Percentiles rank a stretch among this genome's conserved stretches.
Evolutionary conservation across 768 basidiomycete genomes (phyloP).

Genomic region (Termitomyces sp.): DNA sequence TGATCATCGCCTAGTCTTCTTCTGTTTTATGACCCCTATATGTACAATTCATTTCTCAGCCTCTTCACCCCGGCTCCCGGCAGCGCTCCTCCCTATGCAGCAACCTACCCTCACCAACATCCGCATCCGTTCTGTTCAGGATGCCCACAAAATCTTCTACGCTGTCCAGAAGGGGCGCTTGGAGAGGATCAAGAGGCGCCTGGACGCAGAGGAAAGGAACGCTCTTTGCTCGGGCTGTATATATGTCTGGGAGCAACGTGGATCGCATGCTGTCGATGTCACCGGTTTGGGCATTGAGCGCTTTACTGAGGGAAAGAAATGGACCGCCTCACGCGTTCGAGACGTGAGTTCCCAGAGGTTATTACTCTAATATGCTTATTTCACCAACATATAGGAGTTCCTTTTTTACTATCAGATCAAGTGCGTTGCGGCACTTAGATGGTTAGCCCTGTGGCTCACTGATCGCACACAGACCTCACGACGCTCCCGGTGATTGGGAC

Average conservation of each 20-base stretch:
- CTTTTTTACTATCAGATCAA: slow-evolving; percentile 77
- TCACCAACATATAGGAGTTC: slow-evolving; percentile 51
- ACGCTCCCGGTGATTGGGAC: slow-evolving; percentile 36
- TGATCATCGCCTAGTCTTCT: slow-evolving; percentile 1
- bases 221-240: slow-evolving; percentile 51
- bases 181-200: slow-evolving; percentile 68
- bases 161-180: slow-evolving; percentile 60
- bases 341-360: slow-evolving; percentile 43
- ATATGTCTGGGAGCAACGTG: slow-evolving; percentile 74
- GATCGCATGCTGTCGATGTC: slow-evolving; percentile 60
- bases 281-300: slow-evolving; percentile 82
- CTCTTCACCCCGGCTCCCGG: background rate
- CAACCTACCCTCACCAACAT: slow-evolving; percentile 66
- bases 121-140: slow-evolving; percentile 70
- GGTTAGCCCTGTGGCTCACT: background rate
- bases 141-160: slow-evolving; percentile 79
- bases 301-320: slow-evolving; percentile 79
- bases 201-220: slow-evolving; percentile 71
- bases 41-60: slow-evolving; percentile 1
- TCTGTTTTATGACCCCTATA: slow-evolving; percentile 5
- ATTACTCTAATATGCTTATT: slow-evolving; percentile 5
- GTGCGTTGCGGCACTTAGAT: slow-evolving; percentile 38
- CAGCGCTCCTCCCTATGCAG: slow-evolving; percentile 29
- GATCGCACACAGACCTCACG: background rate
- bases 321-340: slow-evolving; percentile 80